Base-by-base conservation (phyloP, 78 protist species). In the Abeoforma whisleri region DNA sequence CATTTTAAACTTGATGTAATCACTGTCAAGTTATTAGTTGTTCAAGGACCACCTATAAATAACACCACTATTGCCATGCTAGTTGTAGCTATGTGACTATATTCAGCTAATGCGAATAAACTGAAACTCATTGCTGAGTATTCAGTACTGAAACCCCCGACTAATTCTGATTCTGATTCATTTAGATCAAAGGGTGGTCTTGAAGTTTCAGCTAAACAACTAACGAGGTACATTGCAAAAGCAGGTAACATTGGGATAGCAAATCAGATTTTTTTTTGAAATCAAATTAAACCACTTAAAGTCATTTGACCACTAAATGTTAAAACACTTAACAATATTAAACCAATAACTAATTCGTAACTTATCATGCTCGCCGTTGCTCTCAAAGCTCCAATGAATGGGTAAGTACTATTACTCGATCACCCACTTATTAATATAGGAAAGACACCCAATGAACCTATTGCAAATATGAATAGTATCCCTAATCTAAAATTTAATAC, bases 101-200 rank as follows among this genome's bases (percentile, higher is more conserved):
- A 76, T 76, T 76, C 81, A 0, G 37, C 57, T 25, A 0, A 25
- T n/a, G 40, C 38, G 81, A 76, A 76, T 25, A 76, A 32, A 0
- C 16, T 57, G 40, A 76, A 76, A n/a, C 8, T 2, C 39, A 76
- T 2, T 23, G 1, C 81, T n/a, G 81, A 76, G 72, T 84, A 84
- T 57, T 84, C 77, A 1, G 74, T 72, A 74, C 72, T 75, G 0
- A 34, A 84, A 32, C 87, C 87, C 19, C 84, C 69, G 5, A 84
- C 87, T 84, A 84, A 84, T 25, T 84, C 87, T 57, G 80, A 1
- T 84, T 84, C 87, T 8, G 81, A 76, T 74, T 84, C 87, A 19
- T 35, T 39, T 33, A 0, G 36, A 84, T 84, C 87, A 74, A 84
- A 84, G 16, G 87, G 87, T 0, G 80, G 87, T 84, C 87, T 84